Evolutionary conservation across 208 protist genomes (phyloP), one percentile per base, ranked within the genome.

Genomic region (Trypanosoma scelopori): DNA sequence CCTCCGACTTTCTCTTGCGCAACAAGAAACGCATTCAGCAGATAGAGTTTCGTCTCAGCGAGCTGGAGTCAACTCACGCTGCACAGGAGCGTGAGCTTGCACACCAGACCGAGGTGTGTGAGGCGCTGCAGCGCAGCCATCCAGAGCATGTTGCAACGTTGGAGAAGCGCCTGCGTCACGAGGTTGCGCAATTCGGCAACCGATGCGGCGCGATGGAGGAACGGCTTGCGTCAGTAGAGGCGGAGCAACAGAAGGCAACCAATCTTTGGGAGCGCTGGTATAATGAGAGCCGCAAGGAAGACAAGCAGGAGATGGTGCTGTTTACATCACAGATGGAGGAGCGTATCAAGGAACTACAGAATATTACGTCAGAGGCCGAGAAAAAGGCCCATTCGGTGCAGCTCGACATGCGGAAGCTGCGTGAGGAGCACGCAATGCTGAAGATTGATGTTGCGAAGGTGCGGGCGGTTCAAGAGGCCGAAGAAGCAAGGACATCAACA

Each of bases 311-410:
- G 5, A 3, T 63, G 32, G 55, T 64, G 11, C 16, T 51, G 7
- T 25, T 49, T 47, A 42, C 45, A 51, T 5, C 23, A 15, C 41
- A 64, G 2, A 48, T 62, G 25, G 55, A 58, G 4, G 57, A 64
- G 48, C 18, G 48, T 18, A 6, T 57, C 4, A 16, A 32, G 22
- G 52, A 39, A 1, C 7, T 53, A 18, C 23, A 51, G 30, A 48
- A 35, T 25, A 43, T 51, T 11, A 30, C 48, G 12, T 25, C 46
- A 1, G 47, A 48, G 9, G 41, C 59, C 25, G 59, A 61, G 18
- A 7, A 55, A 9, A 48, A 62, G 27, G 41, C 47, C 30, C 58
- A 39, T 49, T 30, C 57, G 51, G 23, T 74, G 62, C 66, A 62
- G 27, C 41, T 35, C 3, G 22, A 48, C 1, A 15, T 63, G 27